Evolutionary conservation across 1,139 yeast species (phyloP), one percentile per base, ranked within the genome.

Genomic region (Debaryomyces fabryi): DNA sequence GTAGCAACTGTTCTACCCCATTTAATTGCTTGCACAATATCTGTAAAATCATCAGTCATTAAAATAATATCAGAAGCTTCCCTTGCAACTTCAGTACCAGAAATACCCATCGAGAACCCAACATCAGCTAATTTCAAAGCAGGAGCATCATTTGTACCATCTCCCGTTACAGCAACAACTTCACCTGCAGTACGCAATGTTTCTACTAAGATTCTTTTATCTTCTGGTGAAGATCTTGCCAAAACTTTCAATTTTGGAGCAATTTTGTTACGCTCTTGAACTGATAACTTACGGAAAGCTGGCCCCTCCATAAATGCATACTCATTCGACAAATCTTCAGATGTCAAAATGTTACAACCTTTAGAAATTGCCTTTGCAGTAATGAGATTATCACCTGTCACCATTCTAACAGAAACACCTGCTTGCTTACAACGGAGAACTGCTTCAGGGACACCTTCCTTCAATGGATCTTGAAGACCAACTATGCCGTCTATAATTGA

Each of bases 1-100:
- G 87, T 86, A 16, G 96, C 88, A 52, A 95, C 99, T 47, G 98
- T 92, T 68, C 99, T 83, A 49, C 99, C 99, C 99, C 99, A 95
- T 70, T 90, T 89, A 62, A 93, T 89, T n/a, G 99, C 99, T 67
- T 90, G 90, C 45, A 93, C 98, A 66, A 93, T 93, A 48, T 96
- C 93, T 8, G 92, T 79, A 63, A 93, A 93, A 72, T 93, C 96
- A 71, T 93, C 99, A 34, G 96, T 91, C 96, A 90, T 90, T 59
- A 90, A 78, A 57, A 90, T 88, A 58, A 90, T 90, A 71, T 90
- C 96, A n/a, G 96, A 87, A 5, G 97, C 96, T 65, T 90, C 97
- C 65, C 96, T 81, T 4, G 97, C 97, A 54, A 90, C 96, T 70
- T 90, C 97, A 1, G 97, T 90, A 57, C 97, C 97, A 8, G 95